A percentile compares a stretch with the other conserved stretches of the same genome.
Conservation (phyloP, 768 basidiomycete species). For the Rhodotorula taiwanensis region DNA sequence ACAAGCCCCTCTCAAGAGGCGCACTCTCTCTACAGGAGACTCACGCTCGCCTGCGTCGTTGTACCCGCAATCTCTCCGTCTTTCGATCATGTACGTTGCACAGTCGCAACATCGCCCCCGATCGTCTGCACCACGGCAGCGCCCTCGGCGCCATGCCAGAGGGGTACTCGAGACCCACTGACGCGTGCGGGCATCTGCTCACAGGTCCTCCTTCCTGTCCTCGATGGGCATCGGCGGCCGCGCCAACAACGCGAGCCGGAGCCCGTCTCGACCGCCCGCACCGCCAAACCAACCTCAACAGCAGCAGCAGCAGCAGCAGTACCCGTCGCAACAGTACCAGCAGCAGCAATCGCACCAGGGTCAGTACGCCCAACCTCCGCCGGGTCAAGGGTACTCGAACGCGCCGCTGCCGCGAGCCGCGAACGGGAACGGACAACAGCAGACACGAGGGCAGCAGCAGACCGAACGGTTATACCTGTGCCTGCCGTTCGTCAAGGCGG, state of each 20-base stretch:
- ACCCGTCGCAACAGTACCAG: not conserved
- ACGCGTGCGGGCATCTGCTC: too few species aligned
- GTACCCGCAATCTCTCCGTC: too few species aligned
- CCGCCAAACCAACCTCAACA: not conserved
- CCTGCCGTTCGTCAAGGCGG: constrained; percentile 88
- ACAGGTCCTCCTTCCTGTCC: constrained; percentile 32
- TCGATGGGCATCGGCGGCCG: constrained; percentile 29
- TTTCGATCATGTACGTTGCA: too few species aligned
- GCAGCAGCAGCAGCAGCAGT: not conserved
- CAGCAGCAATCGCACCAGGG: not conserved
- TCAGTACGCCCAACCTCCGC: not conserved
- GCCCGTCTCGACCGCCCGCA: not conserved
- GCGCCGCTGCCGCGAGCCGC: constrained; percentile 16
- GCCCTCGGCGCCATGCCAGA: not conserved
- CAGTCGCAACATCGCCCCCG: too few species aligned
- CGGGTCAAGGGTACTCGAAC: constrained; percentile 2
- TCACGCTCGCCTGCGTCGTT: too few species aligned
- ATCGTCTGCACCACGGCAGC: not conserved
- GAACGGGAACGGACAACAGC: not conserved
- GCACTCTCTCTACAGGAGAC: too few species aligned
- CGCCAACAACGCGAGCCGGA: not conserved
- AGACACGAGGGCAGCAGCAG: constrained; percentile 18
- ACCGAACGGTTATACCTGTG: constrained; percentile 76
- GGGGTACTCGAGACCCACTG: too few species aligned
- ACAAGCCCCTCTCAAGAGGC: too few species aligned